Evolutionary conservation across 2,329 filamentous ascomycete genomes (phyloP).

Genomic region (Alternaria brassicae): DNA sequence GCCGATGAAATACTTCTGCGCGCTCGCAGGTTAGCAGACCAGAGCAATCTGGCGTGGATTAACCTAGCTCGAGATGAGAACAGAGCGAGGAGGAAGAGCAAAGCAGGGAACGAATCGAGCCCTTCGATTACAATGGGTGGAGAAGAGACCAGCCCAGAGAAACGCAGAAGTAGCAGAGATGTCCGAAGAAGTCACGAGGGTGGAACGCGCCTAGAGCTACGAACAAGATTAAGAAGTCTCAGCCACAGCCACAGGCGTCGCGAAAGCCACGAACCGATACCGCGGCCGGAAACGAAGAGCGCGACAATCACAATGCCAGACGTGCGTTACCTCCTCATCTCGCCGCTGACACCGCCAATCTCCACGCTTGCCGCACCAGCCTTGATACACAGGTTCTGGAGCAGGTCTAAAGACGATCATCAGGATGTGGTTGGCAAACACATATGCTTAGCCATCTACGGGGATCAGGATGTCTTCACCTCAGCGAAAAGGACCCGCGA

Average conservation of each 20-base stretch:
- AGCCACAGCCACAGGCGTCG: slow-evolving; percentile 38
- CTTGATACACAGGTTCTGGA: slow-evolving; percentile 41
- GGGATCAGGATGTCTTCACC: slow-evolving; percentile 77
- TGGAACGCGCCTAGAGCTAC: slow-evolving; percentile 46
- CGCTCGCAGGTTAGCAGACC: slow-evolving; percentile 71
- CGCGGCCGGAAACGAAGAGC: slow-evolving; percentile 11
- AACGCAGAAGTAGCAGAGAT: slow-evolving; percentile 53
- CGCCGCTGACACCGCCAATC: slow-evolving; percentile 56
- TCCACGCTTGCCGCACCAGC: slow-evolving; percentile 47
- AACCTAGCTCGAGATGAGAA: slow-evolving; percentile 30
- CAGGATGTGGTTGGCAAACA: slow-evolving; percentile 34
- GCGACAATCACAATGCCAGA: slow-evolving; percentile 25
- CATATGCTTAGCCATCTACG: slow-evolving; percentile 73
- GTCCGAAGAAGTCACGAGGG: slow-evolving; percentile 41
- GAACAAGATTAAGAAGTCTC: slow-evolving; percentile 35
- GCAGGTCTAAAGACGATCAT: slow-evolving; percentile 15
- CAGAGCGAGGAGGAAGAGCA: slow-evolving; percentile 39
- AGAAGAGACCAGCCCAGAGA: slow-evolving; percentile 54
- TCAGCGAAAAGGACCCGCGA: slow-evolving; percentile 67
- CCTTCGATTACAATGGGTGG: slow-evolving; percentile 53
- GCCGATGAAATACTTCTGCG: slow-evolving; percentile 73
- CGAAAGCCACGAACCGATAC: slow-evolving; percentile 11
- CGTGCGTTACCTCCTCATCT: slow-evolving; percentile 55
- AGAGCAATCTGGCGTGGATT: slow-evolving; percentile 62
- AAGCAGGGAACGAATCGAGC: slow-evolving; percentile 26